Conservation (phyloP, 495 filamentous ascomycete species). For the Aspergillus funiculosus region DNA sequence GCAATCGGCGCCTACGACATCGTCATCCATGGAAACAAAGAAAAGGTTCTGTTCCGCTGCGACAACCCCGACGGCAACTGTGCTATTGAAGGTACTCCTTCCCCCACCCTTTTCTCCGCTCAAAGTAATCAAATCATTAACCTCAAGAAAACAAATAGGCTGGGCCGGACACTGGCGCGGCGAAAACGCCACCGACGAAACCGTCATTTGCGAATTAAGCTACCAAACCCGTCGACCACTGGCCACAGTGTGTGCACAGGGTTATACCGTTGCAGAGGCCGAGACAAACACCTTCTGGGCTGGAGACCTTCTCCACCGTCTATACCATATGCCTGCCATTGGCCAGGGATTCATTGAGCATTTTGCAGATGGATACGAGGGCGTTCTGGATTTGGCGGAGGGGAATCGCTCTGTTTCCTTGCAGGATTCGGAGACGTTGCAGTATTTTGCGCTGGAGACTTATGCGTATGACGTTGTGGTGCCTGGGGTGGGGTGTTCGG, state of each 20-base stretch:
- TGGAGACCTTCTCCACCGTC: slow-evolving; percentile 51
- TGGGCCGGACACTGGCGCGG: slow-evolving; percentile 58
- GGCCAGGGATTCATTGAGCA: slow-evolving; percentile 52
- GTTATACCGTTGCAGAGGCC: slow-evolving; percentile 45
- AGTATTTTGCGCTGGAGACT: slow-evolving; percentile 54
- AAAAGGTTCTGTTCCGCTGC: slow-evolving; percentile 47
- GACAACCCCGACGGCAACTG: slow-evolving; percentile 57
- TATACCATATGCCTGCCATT: slow-evolving; percentile 49
- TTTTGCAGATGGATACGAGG: slow-evolving; percentile 48
- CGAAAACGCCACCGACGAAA: slow-evolving; percentile 50
- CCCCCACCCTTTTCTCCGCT: neutral
- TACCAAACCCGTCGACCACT: slow-evolving; percentile 45
- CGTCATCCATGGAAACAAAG: slow-evolving; percentile 43
- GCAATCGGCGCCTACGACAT: slow-evolving; percentile 49
- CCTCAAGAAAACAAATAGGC: slow-evolving; percentile 26
- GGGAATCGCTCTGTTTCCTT: slow-evolving; percentile 33
- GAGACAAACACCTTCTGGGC: slow-evolving; percentile 52
- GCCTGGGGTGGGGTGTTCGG: slow-evolving; percentile 47
- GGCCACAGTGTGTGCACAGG: slow-evolving; percentile 46
- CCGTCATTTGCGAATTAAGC: slow-evolving; percentile 55
- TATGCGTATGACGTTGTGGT: slow-evolving; percentile 50
- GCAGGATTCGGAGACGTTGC: slow-evolving; percentile 48
- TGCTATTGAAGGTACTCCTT: slow-evolving; percentile 33
- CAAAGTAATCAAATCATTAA: neutral
- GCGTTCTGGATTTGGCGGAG: slow-evolving; percentile 40